Evolutionary conservation across 352 stramenopile genomes (phyloP).

Genomic region (Pythium rishiriense): DNA sequence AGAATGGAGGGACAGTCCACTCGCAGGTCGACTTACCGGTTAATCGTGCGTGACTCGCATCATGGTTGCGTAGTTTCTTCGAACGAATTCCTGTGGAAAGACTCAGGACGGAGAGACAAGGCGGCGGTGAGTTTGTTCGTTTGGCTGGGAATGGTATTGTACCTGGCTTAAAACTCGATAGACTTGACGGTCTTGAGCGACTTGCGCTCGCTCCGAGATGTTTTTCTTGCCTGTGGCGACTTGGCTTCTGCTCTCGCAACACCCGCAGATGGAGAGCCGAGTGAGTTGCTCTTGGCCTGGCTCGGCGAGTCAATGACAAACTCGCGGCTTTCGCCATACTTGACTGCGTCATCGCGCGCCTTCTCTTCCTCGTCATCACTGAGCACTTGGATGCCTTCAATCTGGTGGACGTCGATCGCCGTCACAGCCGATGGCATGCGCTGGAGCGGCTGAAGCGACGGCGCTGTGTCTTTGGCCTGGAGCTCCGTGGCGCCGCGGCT

Average conservation of each 20-base stretch:
- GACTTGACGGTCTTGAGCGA: slow-evolving; percentile 17
- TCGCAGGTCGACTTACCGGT: too few species aligned
- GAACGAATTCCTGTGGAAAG: too few species aligned
- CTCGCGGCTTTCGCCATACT: slow-evolving; percentile 23
- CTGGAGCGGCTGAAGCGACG: slow-evolving; percentile 45
- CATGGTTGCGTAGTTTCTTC: too few species aligned
- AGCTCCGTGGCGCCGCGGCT: slow-evolving; percentile 33
- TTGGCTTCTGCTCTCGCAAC: slow-evolving; percentile 11
- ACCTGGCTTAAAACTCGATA: slow-evolving; percentile 19
- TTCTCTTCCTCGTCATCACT: slow-evolving; percentile 47
- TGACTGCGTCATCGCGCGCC: slow-evolving; percentile 19
- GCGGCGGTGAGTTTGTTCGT: too few species aligned
- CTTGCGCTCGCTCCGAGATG: background rate
- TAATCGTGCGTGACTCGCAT: too few species aligned
- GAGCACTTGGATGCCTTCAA: slow-evolving; percentile 32
- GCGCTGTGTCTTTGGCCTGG: slow-evolving; percentile 33
- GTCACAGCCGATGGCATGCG: slow-evolving; percentile 29
- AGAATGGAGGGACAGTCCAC: too few species aligned
- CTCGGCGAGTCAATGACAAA: slow-evolving; percentile 20
- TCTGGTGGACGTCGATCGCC: slow-evolving; percentile 31
- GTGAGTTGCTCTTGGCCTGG: background rate
- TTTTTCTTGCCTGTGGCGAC: slow-evolving; percentile 1
- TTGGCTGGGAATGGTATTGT: too few species aligned
- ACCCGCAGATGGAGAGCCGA: background rate
- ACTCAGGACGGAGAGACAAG: too few species aligned